phyloP scores from a whole-genome alignment of 495 filamentous ascomycete species.

The Podospora comata region DNA sequence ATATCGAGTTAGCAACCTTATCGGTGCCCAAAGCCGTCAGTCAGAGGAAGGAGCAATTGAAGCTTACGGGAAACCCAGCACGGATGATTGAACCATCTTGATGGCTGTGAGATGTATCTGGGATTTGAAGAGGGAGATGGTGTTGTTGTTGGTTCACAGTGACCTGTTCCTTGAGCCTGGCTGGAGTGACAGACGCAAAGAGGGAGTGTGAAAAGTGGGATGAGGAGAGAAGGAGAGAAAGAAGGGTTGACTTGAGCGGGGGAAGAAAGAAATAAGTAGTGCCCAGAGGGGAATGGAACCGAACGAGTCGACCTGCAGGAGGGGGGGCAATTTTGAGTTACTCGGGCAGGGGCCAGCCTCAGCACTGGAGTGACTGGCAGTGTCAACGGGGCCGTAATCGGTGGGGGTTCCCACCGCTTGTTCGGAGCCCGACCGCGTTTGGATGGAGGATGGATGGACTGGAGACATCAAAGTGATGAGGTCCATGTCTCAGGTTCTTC shows the following conservation, averaged over 20 bases:
- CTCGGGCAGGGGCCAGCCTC: not conserved
- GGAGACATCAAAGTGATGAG: not conserved
- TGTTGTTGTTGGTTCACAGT: constrained; percentile 11
- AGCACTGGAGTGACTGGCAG: constrained; percentile 1
- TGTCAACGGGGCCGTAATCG: constrained; percentile 22
- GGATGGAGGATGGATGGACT: not conserved
- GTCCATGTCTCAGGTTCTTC: not conserved
- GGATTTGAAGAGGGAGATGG: constrained; percentile 16
- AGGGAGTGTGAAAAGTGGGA: constrained; percentile 18
- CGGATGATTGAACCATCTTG: constrained; percentile 75
- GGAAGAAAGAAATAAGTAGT: not conserved
- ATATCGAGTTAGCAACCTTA: constrained; percentile 60
- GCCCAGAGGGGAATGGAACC: constrained; percentile 2
- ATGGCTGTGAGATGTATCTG: constrained; percentile 20
- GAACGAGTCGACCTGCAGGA: constrained; percentile 16
- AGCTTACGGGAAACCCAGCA: constrained; percentile 39
- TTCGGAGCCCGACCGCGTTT: constrained; percentile 26
- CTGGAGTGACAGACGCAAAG: constrained; percentile 16
- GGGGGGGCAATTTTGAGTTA: constrained; percentile 21
- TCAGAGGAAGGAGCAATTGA: not conserved
- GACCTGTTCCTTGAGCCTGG: constrained; percentile 18
- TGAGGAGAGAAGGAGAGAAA: constrained; percentile 12
- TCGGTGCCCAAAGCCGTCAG: constrained; percentile 36
- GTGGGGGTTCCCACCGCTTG: constrained; percentile 22
- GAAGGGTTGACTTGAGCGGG: constrained; percentile 1